These are phyloP conservation scores for Rubia peregrina DNA, from an alignment of 305 asterid species.

Conservation along the genomic window DNA sequence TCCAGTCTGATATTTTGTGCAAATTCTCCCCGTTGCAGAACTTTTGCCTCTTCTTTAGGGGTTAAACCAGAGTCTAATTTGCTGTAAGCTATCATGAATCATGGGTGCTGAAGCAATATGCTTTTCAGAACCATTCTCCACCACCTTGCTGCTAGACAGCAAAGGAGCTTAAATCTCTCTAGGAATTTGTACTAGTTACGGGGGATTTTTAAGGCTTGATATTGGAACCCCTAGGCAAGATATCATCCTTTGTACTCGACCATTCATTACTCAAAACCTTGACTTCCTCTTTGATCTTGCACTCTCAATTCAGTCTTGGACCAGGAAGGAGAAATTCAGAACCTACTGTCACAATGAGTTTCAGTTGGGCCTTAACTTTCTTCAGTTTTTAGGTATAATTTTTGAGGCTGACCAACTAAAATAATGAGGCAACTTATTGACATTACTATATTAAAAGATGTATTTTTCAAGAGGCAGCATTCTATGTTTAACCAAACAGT, in stretches of 20 bases:
- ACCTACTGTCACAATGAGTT: not conserved
- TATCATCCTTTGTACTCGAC: not conserved
- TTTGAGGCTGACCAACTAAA: not conserved
- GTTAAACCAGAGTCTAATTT: slow-evolving; percentile 1
- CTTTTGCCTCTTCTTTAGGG: not conserved
- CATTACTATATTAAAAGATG: not conserved
- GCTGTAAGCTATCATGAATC: not conserved
- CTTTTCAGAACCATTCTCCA: not conserved
- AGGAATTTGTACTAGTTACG: not conserved
- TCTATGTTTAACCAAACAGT: not conserved
- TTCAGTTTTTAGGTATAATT: not conserved
- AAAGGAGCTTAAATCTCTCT: not conserved
- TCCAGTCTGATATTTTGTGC: not conserved
- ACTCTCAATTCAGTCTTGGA: not conserved
- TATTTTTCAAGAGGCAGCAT: not conserved
- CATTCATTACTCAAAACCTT: not conserved
- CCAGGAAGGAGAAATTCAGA: not conserved
- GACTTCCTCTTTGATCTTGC: not conserved
- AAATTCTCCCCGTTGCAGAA: not conserved
- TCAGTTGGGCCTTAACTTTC: not conserved
- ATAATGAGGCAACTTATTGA: not conserved
- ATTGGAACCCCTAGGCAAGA: not conserved
- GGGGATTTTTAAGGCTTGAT: not conserved
- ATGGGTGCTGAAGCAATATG: not conserved
- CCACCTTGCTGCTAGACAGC: not conserved